Percentiles rank a stretch among this genome's conserved stretches.
phyloP scores from a whole-genome alignment of 768 basidiomycete species.

The Rossbeevera mucosa region DNA sequence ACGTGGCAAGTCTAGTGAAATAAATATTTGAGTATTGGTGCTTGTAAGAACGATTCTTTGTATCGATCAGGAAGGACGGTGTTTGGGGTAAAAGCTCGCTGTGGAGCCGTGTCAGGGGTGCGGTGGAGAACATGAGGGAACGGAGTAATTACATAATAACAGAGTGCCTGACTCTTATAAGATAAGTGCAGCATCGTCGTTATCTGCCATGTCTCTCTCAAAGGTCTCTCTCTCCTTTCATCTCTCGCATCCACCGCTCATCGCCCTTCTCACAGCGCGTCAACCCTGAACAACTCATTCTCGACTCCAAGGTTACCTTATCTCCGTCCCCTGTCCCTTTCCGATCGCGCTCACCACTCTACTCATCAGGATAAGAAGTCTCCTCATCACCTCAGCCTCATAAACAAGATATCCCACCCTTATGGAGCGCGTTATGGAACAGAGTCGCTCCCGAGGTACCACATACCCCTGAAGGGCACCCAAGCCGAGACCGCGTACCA shows the following conservation, averaged over 20 bases:
- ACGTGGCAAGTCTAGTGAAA: conserved; percentile 51
- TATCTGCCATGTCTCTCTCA: conserved; percentile 49
- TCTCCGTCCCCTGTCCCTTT: conserved; percentile 9
- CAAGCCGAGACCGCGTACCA: conserved; percentile 49
- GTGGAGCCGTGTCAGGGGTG: conserved; percentile 20
- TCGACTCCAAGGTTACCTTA: conserved; percentile 43
- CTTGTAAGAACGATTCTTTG: conserved; percentile 49
- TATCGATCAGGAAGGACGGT: conserved; percentile 41
- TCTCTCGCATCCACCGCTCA: background rate
- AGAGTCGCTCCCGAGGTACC: conserved; percentile 66
- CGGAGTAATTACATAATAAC: too few relatives aligned
- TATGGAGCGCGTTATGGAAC: conserved; percentile 66
- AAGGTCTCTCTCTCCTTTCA: conserved; percentile 39
- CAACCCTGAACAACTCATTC: conserved; percentile 62
- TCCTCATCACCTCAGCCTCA: conserved; percentile 33
- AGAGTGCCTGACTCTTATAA: too few relatives aligned
- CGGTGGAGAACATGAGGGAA: conserved; percentile 14
- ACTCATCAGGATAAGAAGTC: conserved; percentile 44
- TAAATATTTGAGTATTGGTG: conserved; percentile 75
- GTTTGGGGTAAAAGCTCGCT: conserved; percentile 30
- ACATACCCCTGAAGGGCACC: conserved; percentile 57
- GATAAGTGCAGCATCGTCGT: background rate
- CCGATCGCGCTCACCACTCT: background rate
- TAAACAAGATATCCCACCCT: conserved; percentile 35
- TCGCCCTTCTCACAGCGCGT: conserved; percentile 44